Evolutionary conservation across 345 rosid species (phyloP), one percentile per base, ranked within the genome.

Genomic region (Pugionium cornutum): DNA sequence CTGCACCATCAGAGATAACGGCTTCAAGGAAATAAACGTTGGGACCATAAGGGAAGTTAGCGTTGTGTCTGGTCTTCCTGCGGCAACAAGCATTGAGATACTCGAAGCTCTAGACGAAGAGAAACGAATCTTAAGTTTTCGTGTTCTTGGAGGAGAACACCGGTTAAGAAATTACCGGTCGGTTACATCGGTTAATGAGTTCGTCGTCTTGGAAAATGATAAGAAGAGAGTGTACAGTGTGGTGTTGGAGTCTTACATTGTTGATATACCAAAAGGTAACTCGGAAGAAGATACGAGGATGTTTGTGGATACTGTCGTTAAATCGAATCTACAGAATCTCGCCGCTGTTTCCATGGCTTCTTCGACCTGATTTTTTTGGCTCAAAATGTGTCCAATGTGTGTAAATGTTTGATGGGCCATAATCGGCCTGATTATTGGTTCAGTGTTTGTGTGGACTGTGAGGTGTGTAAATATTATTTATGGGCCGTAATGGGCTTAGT

Each of bases 181-280:
- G 46, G 77, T 74, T 53, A 74, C 77, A 44, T 59, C 77, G 59
- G 77, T 74, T 39, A 60, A 74, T 32, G 73, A 62, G 31, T 74
- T 67, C 1, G 62, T 50, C 4, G 55, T 57, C 53, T 29, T 46
- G 58, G 68, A 41, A n/a, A 37, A 61, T 1, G 63, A 66, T 1
- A 54, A 66, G 49, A 53, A 60, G 44, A 57, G 47, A 37, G 42
- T 40, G 54, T 74, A 59, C 1, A 74, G 58, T 53, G 64, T 74
- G 9, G 77, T 73, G 1, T 52, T 73, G 58, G 77, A 67, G 58
- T 73, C 77, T 31, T 73, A 73, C 53, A 47, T 67, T 60, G 77
- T 67, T 45, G 77, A 74, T 32, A 67, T 74, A 46, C 77, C 77
- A n/a, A 52, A 67, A 60, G 73, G 77, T 59, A 74, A 74, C 8